A percentile compares a stretch with the other conserved stretches of the same genome.
Evolutionary conservation across 2,329 filamentous ascomycete species (phyloP).

Genomic region (Neurospora crassa): DNA sequence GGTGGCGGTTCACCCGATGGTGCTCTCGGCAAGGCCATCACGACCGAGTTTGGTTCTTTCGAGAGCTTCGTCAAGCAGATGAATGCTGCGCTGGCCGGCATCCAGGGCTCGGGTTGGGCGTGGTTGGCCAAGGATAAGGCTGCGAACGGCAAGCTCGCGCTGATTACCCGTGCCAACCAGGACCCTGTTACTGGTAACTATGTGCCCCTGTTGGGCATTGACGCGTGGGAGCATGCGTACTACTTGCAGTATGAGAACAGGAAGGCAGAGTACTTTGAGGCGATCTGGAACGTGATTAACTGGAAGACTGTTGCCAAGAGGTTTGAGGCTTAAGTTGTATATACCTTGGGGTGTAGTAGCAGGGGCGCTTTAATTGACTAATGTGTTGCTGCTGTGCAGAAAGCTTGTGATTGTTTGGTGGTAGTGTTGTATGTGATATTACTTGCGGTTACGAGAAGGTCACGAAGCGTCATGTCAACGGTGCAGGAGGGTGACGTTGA

Average conservation of each 20-base stretch:
- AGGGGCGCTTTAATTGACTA: not conserved
- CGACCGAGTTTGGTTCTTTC: slow-evolving; percentile 57
- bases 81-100: slow-evolving; percentile 57
- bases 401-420: not conserved
- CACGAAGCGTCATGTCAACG: not conserved
- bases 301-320: slow-evolving; percentile 83
- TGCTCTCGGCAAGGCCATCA: slow-evolving; percentile 55
- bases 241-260: slow-evolving; percentile 95
- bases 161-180: slow-evolving; percentile 74
- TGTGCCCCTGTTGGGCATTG: slow-evolving; percentile 75
- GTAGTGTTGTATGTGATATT: not conserved
- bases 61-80: slow-evolving; percentile 57
- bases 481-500: not conserved
- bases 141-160: slow-evolving; percentile 47
- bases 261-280: slow-evolving; percentile 91
- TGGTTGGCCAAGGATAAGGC: slow-evolving; percentile 69
- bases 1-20: slow-evolving; percentile 51
- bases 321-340: slow-evolving; percentile 42
- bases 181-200: slow-evolving; percentile 80
- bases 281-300: slow-evolving; percentile 92
- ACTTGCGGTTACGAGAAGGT: not conserved
- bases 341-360: not conserved
- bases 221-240: slow-evolving; percentile 95
- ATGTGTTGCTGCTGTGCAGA: not conserved
- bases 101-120: slow-evolving; percentile 85